Base-by-base conservation (phyloP, 75 land plant species). In the Larix kaempferi region DNA sequence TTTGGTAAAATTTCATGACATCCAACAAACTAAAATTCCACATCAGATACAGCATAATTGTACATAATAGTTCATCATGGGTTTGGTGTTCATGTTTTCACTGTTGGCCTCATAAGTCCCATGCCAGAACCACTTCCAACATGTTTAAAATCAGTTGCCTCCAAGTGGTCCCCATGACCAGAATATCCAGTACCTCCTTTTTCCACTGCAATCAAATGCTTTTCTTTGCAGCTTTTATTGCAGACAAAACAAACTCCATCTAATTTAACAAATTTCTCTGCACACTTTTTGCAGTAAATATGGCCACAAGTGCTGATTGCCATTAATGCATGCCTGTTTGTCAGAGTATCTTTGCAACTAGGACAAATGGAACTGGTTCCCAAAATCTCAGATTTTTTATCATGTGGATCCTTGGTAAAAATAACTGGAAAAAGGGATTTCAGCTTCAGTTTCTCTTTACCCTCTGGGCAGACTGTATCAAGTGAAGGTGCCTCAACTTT, bases 131-230 rank as follows among this genome's bases (percentile, higher is more conserved):
- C 99, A 85, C 99, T 94, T 21, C 99, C 99, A 67, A 97, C 86
- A 83, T 94, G 95, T 84, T 97, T 97, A 76, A 94, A 97, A 60
- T 88, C 95, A 19, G 67, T 94, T 39, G 99, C 98, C 77, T 97
- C 94, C 76, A 97, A 78, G 22, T 85, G 65, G n/a, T 97, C 95
- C 13, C 80, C 98, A 71, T 94, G 99, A 44, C 84, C 95, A 44
- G 98, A 82, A 83, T 92, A 97, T 16, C 99, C 99, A 39, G 98
- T 97, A 54, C 98, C 98, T 75, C 98, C 98, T 78, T 92, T 97
- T 80, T 87, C 92, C 82, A 97, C 73, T 23, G 61, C 35, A 35
- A 97, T 80, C 82, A 97, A 56, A 79, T 92, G 79, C 85, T 80
- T 94, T 64, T 89, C 87, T 65, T 97, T 97, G 78, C 98, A 97